These are phyloP conservation scores for Macrotyloma uniflorum DNA, from an alignment of 306 rosid genomes.

Conservation along the genomic window DNA sequence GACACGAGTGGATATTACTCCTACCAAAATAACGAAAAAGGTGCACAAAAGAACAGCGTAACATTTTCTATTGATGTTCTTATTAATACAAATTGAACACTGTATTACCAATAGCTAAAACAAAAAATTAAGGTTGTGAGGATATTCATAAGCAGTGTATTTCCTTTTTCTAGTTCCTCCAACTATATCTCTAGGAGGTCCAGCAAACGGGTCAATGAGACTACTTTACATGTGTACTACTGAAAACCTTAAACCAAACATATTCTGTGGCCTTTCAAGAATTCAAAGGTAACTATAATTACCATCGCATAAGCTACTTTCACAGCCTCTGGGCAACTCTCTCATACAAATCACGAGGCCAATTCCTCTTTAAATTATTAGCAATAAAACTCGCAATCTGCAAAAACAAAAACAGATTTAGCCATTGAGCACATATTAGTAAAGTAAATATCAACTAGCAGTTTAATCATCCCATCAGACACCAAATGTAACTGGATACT, in stretches of 20 bases:
- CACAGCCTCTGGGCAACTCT: constrained; percentile 89
- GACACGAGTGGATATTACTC: not conserved
- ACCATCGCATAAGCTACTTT: constrained; percentile 33
- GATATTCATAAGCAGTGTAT: constrained; percentile 12
- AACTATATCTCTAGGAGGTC: not conserved
- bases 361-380: constrained; percentile 77
- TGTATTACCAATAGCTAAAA: constrained; percentile 5
- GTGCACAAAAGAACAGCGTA: not conserved
- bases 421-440: not conserved
- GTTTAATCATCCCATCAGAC: not conserved
- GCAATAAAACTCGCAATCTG: constrained; percentile 95
- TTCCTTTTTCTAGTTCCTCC: constrained; percentile 8
- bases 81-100: constrained; percentile 1
- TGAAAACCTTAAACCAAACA: constrained; percentile 19
- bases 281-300: constrained; percentile 26
- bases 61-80: not conserved
- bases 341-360: constrained; percentile 95
- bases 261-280: constrained; percentile 14
- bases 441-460: constrained; percentile 12
- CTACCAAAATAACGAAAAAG: constrained; percentile 14
- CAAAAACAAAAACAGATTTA: constrained; percentile 34
- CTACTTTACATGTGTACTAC: constrained; percentile 38
- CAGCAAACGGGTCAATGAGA: constrained; percentile 10
- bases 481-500: constrained; percentile 11
- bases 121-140: not conserved